Percentiles rank a stretch among this genome's conserved stretches.
Evolutionary conservation across 441 rosid species (phyloP).

Genomic region (Aquilaria agallochum): DNA sequence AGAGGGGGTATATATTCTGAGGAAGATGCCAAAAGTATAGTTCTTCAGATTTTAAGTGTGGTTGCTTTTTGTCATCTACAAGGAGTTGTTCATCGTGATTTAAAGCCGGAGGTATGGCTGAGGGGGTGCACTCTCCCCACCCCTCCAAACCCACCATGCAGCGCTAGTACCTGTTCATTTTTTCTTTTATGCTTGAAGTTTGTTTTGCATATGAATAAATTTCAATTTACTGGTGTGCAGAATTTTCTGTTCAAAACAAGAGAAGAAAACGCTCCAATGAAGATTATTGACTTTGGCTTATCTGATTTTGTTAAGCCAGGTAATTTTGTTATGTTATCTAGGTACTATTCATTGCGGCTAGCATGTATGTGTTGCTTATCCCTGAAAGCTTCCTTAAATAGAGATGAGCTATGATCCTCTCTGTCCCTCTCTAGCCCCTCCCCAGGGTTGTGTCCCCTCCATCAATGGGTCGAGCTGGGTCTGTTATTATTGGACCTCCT

Average conservation of each 20-base stretch:
- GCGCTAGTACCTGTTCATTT: no score
- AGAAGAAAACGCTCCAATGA: slow-evolving; percentile 54
- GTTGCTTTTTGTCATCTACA: slow-evolving; percentile 67
- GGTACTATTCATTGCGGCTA: no score
- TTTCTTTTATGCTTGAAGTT: no score
- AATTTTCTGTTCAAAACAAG: slow-evolving; percentile 60
- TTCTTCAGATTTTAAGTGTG: slow-evolving; percentile 54
- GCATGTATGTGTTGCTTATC: no score
- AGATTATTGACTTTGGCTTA: slow-evolving; percentile 69
- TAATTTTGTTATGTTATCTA: slow-evolving; percentile 14
- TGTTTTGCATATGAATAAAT: no score
- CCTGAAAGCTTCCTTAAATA: no score
- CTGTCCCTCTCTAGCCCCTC: no score
- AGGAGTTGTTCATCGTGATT: slow-evolving; percentile 77
- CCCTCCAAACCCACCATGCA: no score
- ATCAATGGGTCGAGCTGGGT: no score
- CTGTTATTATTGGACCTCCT: no score
- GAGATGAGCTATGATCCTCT: no score
- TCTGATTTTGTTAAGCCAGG: slow-evolving; percentile 61
- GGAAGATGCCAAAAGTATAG: slow-evolving; percentile 53
- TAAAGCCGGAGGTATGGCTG: slow-evolving; percentile 62
- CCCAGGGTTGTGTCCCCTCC: no score
- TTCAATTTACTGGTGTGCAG: slow-evolving; percentile 24
- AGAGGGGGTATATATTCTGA: slow-evolving; percentile 77
- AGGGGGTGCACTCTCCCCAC: background rate